Base-by-base conservation (phyloP, 176 grass and related monocot species). In the Oryza glaberrima region DNA sequence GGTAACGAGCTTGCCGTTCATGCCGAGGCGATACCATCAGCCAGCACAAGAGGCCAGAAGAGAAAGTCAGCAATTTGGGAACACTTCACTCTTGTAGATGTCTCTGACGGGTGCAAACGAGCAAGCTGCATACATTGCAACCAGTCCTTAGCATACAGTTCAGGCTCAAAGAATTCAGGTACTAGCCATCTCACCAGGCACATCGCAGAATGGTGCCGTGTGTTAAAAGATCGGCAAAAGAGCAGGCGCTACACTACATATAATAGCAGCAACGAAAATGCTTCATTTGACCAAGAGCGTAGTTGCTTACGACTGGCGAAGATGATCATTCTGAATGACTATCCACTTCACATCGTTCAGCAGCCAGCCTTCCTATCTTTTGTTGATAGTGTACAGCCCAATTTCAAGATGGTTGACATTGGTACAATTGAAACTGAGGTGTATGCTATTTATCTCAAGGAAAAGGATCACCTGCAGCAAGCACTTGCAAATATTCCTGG, bases 251-350 rank as follows among this genome's bases (percentile, higher is more conserved):
- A 32, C 30, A 32, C 30, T 32, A 32, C 30, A 32, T 32, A 32
- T 32, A 32, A 32, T 32, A 32, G 30, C 30, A 32, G 30, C 30
- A 32, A 32, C 30, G 30, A 32, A 32, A 87, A 84, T 84, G 65
- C 81, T 75, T 36, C 70, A 66, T 87, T 93, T 68, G 43, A 93
- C 68, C 84, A 75, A 69, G 88, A 88, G 10, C 34, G 40, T 72
- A 86, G 83, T 78, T 69, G 51, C 32, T 81, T 73, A 63, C 84
- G 66, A 77, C 83, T 93, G 48, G 91, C 87, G 1, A 93, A 90
- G 79, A 93, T 90, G 88, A 90, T 93, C 26, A 93, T 93, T 68
- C 46, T 87, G 36, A 78, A 92, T 75, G 90, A 86, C 74, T 92
- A 89, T 44, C 79, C 83, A 13, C 90, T 92, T 11, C 74, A 89